Percentiles rank a stretch among this genome's conserved stretches.
Evolutionary conservation across 257 asterid species (phyloP).

Genomic region (Misopates orontium): DNA sequence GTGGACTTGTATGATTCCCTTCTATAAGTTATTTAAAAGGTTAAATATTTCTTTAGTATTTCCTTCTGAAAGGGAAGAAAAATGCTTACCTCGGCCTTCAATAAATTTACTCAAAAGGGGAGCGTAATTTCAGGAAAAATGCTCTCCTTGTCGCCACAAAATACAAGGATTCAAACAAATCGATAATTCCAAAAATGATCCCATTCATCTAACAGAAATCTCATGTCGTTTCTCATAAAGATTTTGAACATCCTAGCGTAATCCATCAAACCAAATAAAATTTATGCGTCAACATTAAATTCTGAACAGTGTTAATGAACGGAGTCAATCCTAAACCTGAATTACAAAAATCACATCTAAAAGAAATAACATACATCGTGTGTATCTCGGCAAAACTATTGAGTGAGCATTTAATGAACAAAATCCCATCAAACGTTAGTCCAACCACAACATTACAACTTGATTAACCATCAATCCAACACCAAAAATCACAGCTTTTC

Average conservation of each 20-base stretch:
- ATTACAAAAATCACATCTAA: neutral
- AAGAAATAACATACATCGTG: neutral
- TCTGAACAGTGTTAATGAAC: neutral
- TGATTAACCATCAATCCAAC: conserved; percentile 18
- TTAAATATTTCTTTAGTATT: neutral
- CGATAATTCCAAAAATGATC: neutral
- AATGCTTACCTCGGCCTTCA: neutral
- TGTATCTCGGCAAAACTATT: conserved; percentile 4
- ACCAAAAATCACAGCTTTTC: conserved; percentile 10
- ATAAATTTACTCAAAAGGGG: neutral
- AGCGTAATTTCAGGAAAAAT: neutral
- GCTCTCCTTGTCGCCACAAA: neutral
- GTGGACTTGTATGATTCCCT: neutral
- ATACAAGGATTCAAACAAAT: neutral
- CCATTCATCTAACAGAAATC: neutral
- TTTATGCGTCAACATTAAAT: conserved; percentile 12
- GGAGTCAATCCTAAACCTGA: conserved; percentile 1
- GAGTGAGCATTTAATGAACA: conserved; percentile 11
- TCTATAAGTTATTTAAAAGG: neutral
- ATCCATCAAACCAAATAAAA: conserved; percentile 4
- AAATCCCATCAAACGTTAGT: neutral
- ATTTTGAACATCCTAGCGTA: conserved; percentile 12
- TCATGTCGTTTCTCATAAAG: neutral
- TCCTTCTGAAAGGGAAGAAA: neutral
- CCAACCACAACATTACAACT: conserved; percentile 1